Evolutionary conservation across 23 red algal species (phyloP).

Genomic region (Gracilaria caudata): DNA sequence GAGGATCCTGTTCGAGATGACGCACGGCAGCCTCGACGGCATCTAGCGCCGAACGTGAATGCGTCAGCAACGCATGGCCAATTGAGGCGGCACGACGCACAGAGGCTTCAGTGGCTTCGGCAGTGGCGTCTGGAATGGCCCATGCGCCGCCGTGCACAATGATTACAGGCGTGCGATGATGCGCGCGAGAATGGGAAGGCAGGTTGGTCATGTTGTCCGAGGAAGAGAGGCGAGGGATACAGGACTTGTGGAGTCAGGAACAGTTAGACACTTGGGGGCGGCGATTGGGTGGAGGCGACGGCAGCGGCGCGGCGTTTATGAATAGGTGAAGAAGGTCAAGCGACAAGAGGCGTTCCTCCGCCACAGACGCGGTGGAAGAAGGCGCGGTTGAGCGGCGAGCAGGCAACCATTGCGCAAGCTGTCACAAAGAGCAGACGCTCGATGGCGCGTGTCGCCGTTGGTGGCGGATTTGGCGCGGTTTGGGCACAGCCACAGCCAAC

Average conservation of each 20-base stretch:
- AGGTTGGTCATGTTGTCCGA: slow-evolving; percentile 13
- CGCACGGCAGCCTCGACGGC: slow-evolving; percentile 94
- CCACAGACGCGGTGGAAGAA: slow-evolving; percentile 13
- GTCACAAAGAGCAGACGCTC: not conserved
- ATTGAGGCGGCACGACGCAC: slow-evolving; percentile 56
- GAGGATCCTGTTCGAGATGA: slow-evolving; percentile 77
- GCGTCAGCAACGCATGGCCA: slow-evolving; percentile 46
- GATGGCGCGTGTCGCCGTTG: not conserved
- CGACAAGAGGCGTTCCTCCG: not conserved
- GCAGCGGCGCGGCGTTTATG: not conserved
- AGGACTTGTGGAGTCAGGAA: not conserved
- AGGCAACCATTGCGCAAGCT: not conserved
- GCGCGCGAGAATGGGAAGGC: not conserved
- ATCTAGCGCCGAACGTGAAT: slow-evolving; percentile 30
- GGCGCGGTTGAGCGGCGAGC: not conserved
- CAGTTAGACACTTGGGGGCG: not conserved
- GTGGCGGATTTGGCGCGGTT: not conserved
- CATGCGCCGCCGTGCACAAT: slow-evolving; percentile 88
- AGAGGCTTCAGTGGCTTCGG: slow-evolving; percentile 33
- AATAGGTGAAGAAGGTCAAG: not conserved
- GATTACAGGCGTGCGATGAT: slow-evolving; percentile 39
- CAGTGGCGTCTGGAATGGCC: slow-evolving; percentile 66
- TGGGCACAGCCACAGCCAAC: slow-evolving; percentile 7
- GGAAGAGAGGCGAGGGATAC: not conserved
- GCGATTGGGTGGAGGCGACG: not conserved